Conservation (phyloP, 768 basidiomycete species). For the Pleurotus platypus region DNA sequence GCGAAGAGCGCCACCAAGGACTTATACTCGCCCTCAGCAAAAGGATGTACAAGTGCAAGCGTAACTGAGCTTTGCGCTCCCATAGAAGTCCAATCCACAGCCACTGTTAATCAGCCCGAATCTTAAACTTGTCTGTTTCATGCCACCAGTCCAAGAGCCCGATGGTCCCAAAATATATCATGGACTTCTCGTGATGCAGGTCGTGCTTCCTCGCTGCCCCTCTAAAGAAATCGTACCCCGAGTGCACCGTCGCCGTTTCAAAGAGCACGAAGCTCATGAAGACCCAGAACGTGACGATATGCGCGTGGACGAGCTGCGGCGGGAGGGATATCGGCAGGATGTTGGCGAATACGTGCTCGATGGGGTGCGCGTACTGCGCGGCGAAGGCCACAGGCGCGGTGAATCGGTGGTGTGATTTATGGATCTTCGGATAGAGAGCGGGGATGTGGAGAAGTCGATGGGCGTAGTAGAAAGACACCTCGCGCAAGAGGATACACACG, state of each 20-base stretch:
- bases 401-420: conserved; percentile 27
- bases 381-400: conserved; percentile 26
- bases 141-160: conserved; percentile 19
- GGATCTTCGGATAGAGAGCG: conserved; percentile 19
- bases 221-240: conserved; percentile 23
- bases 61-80: no score
- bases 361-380: conserved; percentile 22
- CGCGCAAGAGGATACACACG: conserved; percentile 19
- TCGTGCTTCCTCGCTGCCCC: conserved; percentile 21
- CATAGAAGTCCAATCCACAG: no score
- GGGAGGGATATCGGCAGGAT: conserved; percentile 22
- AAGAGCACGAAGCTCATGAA: conserved; percentile 21
- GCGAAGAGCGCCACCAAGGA: no score
- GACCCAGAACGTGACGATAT: conserved; percentile 23
- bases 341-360: conserved; percentile 25
- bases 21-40: no score
- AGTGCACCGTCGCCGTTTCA: conserved; percentile 24
- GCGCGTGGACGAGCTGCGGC: conserved; percentile 18
- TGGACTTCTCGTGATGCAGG: conserved; percentile 23
- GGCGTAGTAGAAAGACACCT: conserved; percentile 25
- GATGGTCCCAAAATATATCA: conserved; percentile 21
- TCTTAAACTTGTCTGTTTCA: not conserved
- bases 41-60: no score
- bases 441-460: conserved; percentile 25
- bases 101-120: no score